Conservation (phyloP, 495 filamentous ascomycete genomes). For the Copromyces sp. region DNA sequence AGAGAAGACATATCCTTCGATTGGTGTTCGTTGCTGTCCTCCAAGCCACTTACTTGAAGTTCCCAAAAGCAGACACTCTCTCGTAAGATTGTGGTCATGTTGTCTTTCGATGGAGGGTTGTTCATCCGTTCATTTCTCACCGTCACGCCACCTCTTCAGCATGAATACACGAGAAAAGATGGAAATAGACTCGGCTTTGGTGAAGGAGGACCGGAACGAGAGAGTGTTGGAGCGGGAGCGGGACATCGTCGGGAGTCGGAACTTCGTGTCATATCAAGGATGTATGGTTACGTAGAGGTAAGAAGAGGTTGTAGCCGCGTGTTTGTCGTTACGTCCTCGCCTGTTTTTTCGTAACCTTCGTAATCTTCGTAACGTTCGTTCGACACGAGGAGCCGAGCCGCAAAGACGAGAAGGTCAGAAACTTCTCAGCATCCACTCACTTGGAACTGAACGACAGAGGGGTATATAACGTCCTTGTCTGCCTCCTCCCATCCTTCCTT, state of each 20-base stretch:
- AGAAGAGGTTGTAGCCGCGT: background rate
- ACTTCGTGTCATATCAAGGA: background rate
- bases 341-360: background rate
- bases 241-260: background rate
- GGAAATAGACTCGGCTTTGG: background rate
- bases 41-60: background rate
- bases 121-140: background rate
- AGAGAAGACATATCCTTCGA: background rate
- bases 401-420: background rate
- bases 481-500: background rate
- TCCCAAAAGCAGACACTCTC: background rate
- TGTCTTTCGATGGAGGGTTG: background rate
- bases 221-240: background rate
- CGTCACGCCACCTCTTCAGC: background rate
- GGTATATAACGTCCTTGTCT: slow-evolving; percentile 1
- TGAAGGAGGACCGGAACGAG: background rate
- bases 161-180: background rate
- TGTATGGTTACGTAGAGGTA: background rate
- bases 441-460: background rate
- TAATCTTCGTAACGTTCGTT: background rate
- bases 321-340: background rate
- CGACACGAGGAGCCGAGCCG: background rate
- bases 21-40: background rate
- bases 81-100: background rate
- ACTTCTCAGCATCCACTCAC: background rate